phyloP scores from a whole-genome alignment of 257 asterid species.

The Solanum ahanhuiri region DNA sequence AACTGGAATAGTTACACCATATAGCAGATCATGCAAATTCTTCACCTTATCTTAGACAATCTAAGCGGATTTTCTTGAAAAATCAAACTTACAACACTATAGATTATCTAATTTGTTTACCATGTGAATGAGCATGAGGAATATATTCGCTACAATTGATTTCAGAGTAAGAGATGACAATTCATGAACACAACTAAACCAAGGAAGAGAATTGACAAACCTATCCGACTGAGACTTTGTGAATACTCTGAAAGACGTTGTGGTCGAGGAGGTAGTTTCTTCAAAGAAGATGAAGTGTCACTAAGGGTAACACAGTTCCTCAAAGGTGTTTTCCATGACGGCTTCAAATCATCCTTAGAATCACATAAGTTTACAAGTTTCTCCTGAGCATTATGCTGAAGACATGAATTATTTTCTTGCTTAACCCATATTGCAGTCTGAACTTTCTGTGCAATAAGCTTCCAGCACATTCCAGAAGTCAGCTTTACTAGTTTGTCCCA shows the following conservation, averaged over 20 bases:
- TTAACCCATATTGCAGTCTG: conserved; percentile 94
- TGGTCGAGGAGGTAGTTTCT: conserved; percentile 66
- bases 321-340: conserved; percentile 56
- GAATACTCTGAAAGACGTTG: conserved; percentile 89
- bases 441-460: conserved; percentile 75
- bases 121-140: not conserved
- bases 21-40: not conserved
- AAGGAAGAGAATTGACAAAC: conserved; percentile 22
- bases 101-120: not conserved
- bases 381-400: conserved; percentile 44
- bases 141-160: not conserved
- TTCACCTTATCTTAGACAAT: not conserved
- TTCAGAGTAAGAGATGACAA: not conserved
- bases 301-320: conserved; percentile 39
- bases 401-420: conserved; percentile 55
- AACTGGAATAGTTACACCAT: not conserved
- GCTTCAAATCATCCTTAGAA: conserved; percentile 32
- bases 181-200: not conserved
- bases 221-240: conserved; percentile 43
- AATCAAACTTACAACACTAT: not conserved
- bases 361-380: conserved; percentile 55
- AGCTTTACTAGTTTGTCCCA: conserved; percentile 70
- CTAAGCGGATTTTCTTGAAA: not conserved
- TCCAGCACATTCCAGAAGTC: conserved; percentile 97
- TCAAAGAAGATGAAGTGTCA: conserved; percentile 8